Evolutionary conservation across 2,329 filamentous ascomycete genomes (phyloP).

Genomic region (Rutstroemia sp.): DNA sequence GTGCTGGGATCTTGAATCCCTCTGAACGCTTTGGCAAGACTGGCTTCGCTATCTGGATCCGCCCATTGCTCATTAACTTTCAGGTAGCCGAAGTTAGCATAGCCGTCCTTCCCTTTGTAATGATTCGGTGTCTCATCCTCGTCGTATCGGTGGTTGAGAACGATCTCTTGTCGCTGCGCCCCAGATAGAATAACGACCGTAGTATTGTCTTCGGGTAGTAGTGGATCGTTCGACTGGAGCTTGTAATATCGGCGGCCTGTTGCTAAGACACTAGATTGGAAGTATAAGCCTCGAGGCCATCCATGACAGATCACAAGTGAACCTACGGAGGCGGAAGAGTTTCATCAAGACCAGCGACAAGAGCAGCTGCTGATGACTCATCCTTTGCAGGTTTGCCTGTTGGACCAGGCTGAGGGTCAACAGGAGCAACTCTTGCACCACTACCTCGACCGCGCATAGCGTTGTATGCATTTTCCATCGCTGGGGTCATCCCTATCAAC

Average conservation of each 20-base stretch:
- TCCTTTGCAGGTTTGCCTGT: neutral
- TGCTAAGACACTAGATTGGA: neutral
- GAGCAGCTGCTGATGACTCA: neutral
- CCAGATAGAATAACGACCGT: neutral
- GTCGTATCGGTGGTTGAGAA: conserved; percentile 1
- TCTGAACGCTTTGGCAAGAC: conserved; percentile 16
- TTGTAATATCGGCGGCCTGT: neutral
- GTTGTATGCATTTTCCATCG: conserved; percentile 5
- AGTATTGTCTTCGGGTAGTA: no score
- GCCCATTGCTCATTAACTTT: conserved; percentile 20
- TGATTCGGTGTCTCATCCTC: conserved; percentile 13
- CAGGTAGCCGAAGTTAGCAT: conserved; percentile 25
- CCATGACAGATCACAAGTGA: no score
- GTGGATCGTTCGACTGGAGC: no score
- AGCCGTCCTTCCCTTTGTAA: conserved; percentile 18
- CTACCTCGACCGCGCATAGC: conserved; percentile 6
- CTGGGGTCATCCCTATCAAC: neutral
- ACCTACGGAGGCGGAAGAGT: no score
- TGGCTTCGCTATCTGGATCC: conserved; percentile 25
- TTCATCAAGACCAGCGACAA: neutral
- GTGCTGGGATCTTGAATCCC: neutral
- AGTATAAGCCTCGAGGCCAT: neutral
- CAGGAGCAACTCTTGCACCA: neutral
- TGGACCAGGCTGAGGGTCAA: neutral
- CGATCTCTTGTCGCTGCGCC: neutral